These are phyloP conservation scores for Amoeboaphelidium protococcarum DNA, from an alignment of 371 early-diverging fungal genomes.

Conservation along the genomic window DNA sequence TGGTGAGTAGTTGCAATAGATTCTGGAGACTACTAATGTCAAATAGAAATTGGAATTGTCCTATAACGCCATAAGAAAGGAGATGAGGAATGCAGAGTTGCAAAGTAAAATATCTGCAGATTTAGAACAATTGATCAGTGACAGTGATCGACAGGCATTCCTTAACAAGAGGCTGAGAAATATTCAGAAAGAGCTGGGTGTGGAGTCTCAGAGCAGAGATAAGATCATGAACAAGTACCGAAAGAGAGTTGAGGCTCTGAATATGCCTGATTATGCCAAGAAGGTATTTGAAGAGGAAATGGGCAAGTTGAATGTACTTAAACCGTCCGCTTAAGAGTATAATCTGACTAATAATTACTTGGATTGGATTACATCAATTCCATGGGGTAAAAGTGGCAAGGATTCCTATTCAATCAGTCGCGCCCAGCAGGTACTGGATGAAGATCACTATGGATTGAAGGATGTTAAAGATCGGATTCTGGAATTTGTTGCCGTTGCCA, in stretches of 20 bases:
- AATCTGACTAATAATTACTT: conserved; percentile 90
- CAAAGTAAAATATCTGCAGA: conserved; percentile 86
- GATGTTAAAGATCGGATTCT: conserved; percentile 94
- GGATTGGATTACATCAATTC: conserved; percentile 86
- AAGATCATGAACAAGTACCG: conserved; percentile 77
- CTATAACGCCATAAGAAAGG: conserved; percentile 72
- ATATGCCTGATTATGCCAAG: conserved; percentile 65
- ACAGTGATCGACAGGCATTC: conserved; percentile 84
- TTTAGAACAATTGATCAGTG: conserved; percentile 80
- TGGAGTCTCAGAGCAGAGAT: conserved; percentile 86
- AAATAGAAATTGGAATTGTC: conserved; percentile 75
- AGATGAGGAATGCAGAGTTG: conserved; percentile 77
- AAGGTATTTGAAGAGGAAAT: conserved; percentile 81
- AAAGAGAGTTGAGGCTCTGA: conserved; percentile 42
- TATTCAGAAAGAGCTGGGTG: conserved; percentile 86
- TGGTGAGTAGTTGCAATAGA: conserved; percentile 65
- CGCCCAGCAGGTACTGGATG: conserved; percentile 64
- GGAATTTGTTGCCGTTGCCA: conserved; percentile 91
- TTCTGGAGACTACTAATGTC: conserved; percentile 56
- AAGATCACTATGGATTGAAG: conserved; percentile 90
- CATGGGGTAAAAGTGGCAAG: conserved; percentile 67
- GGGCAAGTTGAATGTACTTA: conserved; percentile 64
- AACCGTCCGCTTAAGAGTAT: conserved; percentile 84
- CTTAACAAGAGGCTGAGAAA: conserved; percentile 93
- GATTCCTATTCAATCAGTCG: conserved; percentile 68